Base-by-base conservation (phyloP, 805 yeast genomes). In the Huiozyma sinensis region DNA sequence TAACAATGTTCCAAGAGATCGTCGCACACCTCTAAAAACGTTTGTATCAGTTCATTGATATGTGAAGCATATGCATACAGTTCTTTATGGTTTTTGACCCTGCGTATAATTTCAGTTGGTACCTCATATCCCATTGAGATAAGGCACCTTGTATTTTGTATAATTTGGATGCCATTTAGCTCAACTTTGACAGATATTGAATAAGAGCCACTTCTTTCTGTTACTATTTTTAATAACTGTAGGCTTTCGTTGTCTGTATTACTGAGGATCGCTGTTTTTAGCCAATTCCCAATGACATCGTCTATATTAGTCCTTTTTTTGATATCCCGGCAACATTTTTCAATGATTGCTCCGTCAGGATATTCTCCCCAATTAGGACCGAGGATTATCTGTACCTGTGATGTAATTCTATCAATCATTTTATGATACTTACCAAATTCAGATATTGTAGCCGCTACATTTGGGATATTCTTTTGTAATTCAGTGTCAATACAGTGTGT, bases 291-390 rank as follows among this genome's bases (percentile, higher is more conserved):
- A 41, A 70, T 72, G 0, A 73, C 50, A 0, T 44, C 47, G 28
- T 69, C 60, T 0, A 76, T 55, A 40, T 80, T 67, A 8, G 79
- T 59, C 40, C 70, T 73, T 27, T 66, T 60, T n/a, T 67, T 53
- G 40, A 83, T 66, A 0, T 65, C 59, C 2, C 57, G 51, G 27
- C 76, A 68, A 47, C 77, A 84, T 1, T 66, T 58, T 8, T 72
- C 65, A 1, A 90, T 72, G 47, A 72, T 75, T 42, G 70, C 72
- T 0, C 95, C 96, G 42, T 80, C 87, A 2, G 80, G 73, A 46
- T 75, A 77, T 7, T 68, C 62, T 17, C 59, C 63, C 89, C 89
- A 82, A 6, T 77, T 76, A 12, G 67, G 55, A 0, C 88, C 84
- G 6, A 82, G 61, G 4, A 81, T 68, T 9, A 68, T 58, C 38